phyloP scores from a whole-genome alignment of 75 land plant genomes.

The Cunninghamia lanceolata region DNA sequence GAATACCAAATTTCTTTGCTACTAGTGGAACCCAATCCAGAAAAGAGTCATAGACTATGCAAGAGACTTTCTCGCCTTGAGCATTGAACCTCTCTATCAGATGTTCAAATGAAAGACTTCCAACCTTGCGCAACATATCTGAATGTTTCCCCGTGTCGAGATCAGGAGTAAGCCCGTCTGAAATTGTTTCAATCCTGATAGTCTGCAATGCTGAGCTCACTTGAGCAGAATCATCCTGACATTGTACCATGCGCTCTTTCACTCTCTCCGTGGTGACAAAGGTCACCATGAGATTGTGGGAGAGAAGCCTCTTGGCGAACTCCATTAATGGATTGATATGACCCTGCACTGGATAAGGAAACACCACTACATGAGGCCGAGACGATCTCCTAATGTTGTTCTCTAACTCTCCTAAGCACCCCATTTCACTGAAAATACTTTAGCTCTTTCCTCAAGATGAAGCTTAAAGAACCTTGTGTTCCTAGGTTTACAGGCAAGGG shows the following conservation, averaged over 20 bases:
- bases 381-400: background rate
- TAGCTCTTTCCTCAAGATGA: too few species aligned
- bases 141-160: background rate
- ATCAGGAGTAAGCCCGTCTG: background rate
- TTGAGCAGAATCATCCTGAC: background rate
- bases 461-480: too few species aligned
- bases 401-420: background rate
- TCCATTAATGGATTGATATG: conserved; percentile 12
- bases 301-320: background rate
- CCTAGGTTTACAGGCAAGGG: too few species aligned
- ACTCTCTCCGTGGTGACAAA: background rate
- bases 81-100: conserved; percentile 26
- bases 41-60: conserved; percentile 48
- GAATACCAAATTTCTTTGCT: conserved; percentile 35
- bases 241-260: background rate
- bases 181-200: background rate
- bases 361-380: conserved; percentile 6
- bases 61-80: conserved; percentile 31
- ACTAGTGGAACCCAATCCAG: conserved; percentile 56
- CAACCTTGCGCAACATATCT: background rate
- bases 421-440: background rate
- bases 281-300: background rate
- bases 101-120: conserved; percentile 6
- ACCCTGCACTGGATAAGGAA: conserved; percentile 12
- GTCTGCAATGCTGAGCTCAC: too few species aligned